Percentiles rank a stretch among this genome's conserved stretches.
Evolutionary conservation across 1,284 basidiomycete species (phyloP).

Genomic region (Trametes sp.): DNA sequence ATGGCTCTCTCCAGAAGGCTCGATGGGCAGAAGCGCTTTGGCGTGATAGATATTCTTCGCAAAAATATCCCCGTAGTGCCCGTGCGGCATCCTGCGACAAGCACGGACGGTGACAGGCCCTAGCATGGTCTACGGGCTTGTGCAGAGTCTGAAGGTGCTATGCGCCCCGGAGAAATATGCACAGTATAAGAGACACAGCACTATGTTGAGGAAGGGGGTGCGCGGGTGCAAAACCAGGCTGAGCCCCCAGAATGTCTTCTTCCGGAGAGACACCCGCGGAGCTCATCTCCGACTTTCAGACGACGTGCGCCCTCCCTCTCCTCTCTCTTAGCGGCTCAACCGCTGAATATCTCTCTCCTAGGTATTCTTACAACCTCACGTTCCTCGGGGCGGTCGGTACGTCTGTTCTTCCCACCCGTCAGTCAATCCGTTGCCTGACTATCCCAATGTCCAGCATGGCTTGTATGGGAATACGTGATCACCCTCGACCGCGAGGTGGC

Average conservation of each 20-base stretch:
- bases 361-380: slow-evolving; percentile 13
- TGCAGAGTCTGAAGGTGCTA: neutral
- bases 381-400: slow-evolving; percentile 9
- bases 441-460: neutral
- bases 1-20: neutral
- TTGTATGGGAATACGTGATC: slow-evolving; percentile 8
- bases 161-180: neutral
- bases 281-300: slow-evolving; percentile 10
- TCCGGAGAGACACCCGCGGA: slow-evolving; percentile 6
- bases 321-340: too few species aligned
- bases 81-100: neutral
- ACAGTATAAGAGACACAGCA: neutral
- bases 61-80: neutral
- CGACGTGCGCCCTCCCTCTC: neutral
- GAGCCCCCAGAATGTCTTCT: neutral
- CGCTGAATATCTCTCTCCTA: neutral
- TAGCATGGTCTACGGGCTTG: neutral
- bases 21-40: neutral
- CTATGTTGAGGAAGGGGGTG: neutral
- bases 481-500: slow-evolving; percentile 15
- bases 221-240: neutral
- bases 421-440: neutral
- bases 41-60: slow-evolving; percentile 3
- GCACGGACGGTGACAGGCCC: neutral
- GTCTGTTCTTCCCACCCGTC: neutral